Evolutionary conservation across 345 rosid species (phyloP).

Genomic region (Streptanthus diversifolius): DNA sequence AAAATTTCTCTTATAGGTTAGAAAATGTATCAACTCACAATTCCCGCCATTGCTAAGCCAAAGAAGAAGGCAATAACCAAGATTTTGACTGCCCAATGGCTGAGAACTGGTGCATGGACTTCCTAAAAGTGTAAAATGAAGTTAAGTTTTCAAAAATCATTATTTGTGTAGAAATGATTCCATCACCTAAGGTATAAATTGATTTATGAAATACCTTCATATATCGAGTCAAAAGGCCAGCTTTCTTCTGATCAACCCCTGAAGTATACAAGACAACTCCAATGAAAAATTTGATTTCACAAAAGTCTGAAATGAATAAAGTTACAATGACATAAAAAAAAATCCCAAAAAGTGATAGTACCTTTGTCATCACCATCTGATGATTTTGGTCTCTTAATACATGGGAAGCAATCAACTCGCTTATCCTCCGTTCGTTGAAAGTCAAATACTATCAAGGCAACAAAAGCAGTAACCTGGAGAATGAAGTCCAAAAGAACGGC

Average conservation of each 20-base stretch:
- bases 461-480: constrained; percentile 96
- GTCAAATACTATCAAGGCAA: constrained; percentile 88
- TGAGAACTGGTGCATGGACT: constrained; percentile 80
- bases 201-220: constrained; percentile 63
- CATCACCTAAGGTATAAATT: neutral
- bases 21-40: constrained; percentile 54
- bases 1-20: neutral
- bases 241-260: constrained; percentile 61
- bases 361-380: constrained; percentile 65
- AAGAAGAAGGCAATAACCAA: constrained; percentile 64
- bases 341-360: constrained; percentile 22
- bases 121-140: constrained; percentile 46
- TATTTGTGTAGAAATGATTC: neutral
- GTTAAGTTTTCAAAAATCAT: neutral
- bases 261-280: constrained; percentile 33
- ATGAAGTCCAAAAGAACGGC: constrained; percentile 95
- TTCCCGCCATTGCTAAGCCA: constrained; percentile 75
- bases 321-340: neutral
- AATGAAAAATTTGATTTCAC: constrained; percentile 8
- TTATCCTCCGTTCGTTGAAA: constrained; percentile 66
- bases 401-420: constrained; percentile 92
- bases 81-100: constrained; percentile 78
- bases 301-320: constrained; percentile 12
- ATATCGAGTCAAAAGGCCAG: constrained; percentile 78
- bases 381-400: constrained; percentile 52